Percentiles rank a stretch among this genome's conserved stretches.
Evolutionary conservation across 129 eudicot genomes (phyloP).

Genomic region (Smallanthus sonchifolius): DNA sequence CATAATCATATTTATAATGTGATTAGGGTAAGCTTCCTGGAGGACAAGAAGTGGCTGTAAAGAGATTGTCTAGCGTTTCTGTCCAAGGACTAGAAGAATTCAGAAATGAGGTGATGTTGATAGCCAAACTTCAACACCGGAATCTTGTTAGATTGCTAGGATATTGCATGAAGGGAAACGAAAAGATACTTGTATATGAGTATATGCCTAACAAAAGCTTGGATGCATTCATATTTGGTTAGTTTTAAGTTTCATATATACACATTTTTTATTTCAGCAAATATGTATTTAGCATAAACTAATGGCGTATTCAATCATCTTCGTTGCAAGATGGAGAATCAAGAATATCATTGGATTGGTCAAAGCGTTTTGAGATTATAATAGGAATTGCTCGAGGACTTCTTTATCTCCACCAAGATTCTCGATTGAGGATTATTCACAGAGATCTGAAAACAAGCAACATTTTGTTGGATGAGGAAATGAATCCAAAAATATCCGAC

Average conservation of each 20-base stretch:
- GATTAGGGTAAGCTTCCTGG: slow-evolving; percentile 36
- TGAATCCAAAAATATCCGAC: slow-evolving; percentile 46
- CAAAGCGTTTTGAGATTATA: slow-evolving; percentile 34
- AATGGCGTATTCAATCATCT: neutral
- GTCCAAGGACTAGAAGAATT: slow-evolving; percentile 42
- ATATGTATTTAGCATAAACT: neutral
- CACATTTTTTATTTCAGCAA: neutral
- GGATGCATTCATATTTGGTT: slow-evolving; percentile 46
- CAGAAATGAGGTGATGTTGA: slow-evolving; percentile 40
- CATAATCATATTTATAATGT: neutral
- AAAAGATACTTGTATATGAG: slow-evolving; percentile 43
- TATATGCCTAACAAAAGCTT: slow-evolving; percentile 53
- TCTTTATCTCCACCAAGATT: slow-evolving; percentile 50
- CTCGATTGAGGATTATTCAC: slow-evolving; percentile 36
- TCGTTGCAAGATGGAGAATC: slow-evolving; percentile 17
- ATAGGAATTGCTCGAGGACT: slow-evolving; percentile 45
- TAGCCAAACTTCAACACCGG: slow-evolving; percentile 52
- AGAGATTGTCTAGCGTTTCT: slow-evolving; percentile 44
- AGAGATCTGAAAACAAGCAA: slow-evolving; percentile 44
- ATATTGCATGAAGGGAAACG: slow-evolving; percentile 40
- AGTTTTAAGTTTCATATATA: slow-evolving; percentile 10
- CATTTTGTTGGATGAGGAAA: slow-evolving; percentile 34
- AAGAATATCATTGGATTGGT: slow-evolving; percentile 25
- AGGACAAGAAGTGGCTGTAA: slow-evolving; percentile 38
- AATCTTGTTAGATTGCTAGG: slow-evolving; percentile 52